Evolutionary conservation across 768 basidiomycete species (phyloP).

Genomic region (Imleria badia): DNA sequence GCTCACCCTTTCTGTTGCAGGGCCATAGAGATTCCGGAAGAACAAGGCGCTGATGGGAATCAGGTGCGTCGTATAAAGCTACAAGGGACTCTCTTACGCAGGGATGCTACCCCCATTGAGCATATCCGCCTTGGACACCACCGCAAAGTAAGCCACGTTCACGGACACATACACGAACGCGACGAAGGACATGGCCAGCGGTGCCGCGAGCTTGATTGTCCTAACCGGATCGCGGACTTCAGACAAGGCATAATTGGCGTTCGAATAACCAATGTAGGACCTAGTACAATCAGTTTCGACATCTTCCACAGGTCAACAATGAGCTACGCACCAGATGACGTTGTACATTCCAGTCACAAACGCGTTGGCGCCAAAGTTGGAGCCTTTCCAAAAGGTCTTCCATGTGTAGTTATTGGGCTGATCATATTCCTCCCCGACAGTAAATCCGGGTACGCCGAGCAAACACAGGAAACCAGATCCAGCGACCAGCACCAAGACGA

Average conservation of each 20-base stretch:
- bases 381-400: conserved; percentile 64
- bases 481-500: conserved; percentile 51
- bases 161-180: conserved; percentile 60
- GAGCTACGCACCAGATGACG: conserved; percentile 58
- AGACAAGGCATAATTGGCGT: conserved; percentile 72
- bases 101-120: conserved; percentile 61
- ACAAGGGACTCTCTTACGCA: conserved; percentile 46
- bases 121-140: conserved; percentile 69
- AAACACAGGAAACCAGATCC: conserved; percentile 55
- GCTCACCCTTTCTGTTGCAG: conserved; percentile 54
- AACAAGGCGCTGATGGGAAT: conserved; percentile 53
- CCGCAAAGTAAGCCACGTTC: conserved; percentile 74
- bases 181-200: conserved; percentile 61
- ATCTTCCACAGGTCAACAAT: not conserved
- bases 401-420: conserved; percentile 58
- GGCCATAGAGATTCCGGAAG: conserved; percentile 72
- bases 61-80: not conserved
- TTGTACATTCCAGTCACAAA: conserved; percentile 65
- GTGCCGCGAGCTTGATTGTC: conserved; percentile 70
- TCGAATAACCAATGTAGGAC: conserved; percentile 73
- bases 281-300: conserved; percentile 31
- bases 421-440: conserved; percentile 49
- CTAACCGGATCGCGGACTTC: conserved; percentile 68
- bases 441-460: conserved; percentile 47
- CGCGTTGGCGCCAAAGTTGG: conserved; percentile 52